A percentile compares a stretch with the other conserved stretches of the same genome.
phyloP scores from a whole-genome alignment of 139 green algal genomes.

The Tetraselmis striata region DNA sequence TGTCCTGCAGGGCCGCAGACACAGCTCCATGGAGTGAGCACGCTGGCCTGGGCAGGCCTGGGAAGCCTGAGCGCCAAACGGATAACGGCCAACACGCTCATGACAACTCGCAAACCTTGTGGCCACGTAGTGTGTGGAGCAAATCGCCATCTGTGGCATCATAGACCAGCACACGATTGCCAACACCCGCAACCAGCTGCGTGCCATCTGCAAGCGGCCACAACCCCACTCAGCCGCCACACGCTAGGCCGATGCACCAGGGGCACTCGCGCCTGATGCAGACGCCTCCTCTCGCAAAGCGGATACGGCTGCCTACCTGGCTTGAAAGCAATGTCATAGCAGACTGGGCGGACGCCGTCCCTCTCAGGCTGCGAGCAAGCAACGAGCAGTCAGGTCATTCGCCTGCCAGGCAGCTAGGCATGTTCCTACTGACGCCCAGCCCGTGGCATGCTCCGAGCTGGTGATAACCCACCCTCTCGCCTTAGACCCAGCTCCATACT shows the following conservation, averaged over 20 bases:
- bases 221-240: no score
- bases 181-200: constrained; percentile 64
- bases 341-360: constrained; percentile 66
- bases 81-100: not conserved
- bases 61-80: no score
- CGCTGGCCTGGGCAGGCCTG: no score
- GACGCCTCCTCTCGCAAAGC: not conserved
- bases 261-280: not conserved
- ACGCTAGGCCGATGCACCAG: not conserved
- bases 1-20: constrained; percentile 45
- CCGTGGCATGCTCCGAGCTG: no score
- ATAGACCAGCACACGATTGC: constrained; percentile 68
- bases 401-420: no score
- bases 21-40: no score
- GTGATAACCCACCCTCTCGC: no score
- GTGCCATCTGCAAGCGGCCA: constrained; percentile 55
- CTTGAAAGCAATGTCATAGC: constrained; percentile 69
- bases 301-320: constrained; percentile 31
- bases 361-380: constrained; percentile 52
- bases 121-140: constrained; percentile 64
- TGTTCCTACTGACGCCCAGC: no score
- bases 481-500: no score
- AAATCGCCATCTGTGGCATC: constrained; percentile 65
- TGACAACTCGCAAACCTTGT: constrained; percentile 43
- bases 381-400: not conserved